Evolutionary conservation across 2,329 filamentous ascomycete genomes (phyloP).

Genomic region (Fusarium kyushuense): DNA sequence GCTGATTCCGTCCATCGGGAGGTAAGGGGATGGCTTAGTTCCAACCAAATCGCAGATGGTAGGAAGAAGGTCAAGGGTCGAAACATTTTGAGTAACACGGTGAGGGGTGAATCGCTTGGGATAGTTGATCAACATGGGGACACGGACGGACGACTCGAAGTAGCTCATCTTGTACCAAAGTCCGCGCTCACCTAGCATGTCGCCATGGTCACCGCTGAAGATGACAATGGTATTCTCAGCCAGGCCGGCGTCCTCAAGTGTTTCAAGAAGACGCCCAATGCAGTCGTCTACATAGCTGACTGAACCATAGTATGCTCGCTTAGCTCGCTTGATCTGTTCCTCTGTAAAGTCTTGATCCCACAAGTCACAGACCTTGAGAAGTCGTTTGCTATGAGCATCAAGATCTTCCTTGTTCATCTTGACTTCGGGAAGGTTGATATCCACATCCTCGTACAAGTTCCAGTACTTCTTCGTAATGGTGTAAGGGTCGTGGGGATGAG

Average conservation of each 20-base stretch:
- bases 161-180: slow-evolving; percentile 99
- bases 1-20: slow-evolving; percentile 89
- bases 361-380: slow-evolving; percentile 87
- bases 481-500: slow-evolving; percentile 94
- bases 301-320: slow-evolving; percentile 90
- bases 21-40: slow-evolving; percentile 72
- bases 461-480: slow-evolving; percentile 94
- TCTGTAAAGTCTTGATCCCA: slow-evolving; percentile 86
- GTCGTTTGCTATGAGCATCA: slow-evolving; percentile 86
- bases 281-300: slow-evolving; percentile 96
- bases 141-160: slow-evolving; percentile 90
- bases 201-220: slow-evolving; percentile 93
- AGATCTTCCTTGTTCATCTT: slow-evolving; percentile 83
- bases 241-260: slow-evolving; percentile 82
- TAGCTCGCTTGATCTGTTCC: slow-evolving; percentile 86
- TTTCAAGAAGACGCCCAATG: slow-evolving; percentile 82
- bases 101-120: slow-evolving; percentile 80
- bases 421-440: slow-evolving; percentile 85
- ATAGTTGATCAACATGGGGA: slow-evolving; percentile 87
- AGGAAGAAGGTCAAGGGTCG: slow-evolving; percentile 89
- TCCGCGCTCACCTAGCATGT: slow-evolving; percentile 93
- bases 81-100: slow-evolving; percentile 85
- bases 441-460: slow-evolving; percentile 89
- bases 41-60: slow-evolving; percentile 88
- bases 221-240: slow-evolving; percentile 90